Conservation (phyloP, 208 protist species). For the Trichomonas tenax region DNA sequence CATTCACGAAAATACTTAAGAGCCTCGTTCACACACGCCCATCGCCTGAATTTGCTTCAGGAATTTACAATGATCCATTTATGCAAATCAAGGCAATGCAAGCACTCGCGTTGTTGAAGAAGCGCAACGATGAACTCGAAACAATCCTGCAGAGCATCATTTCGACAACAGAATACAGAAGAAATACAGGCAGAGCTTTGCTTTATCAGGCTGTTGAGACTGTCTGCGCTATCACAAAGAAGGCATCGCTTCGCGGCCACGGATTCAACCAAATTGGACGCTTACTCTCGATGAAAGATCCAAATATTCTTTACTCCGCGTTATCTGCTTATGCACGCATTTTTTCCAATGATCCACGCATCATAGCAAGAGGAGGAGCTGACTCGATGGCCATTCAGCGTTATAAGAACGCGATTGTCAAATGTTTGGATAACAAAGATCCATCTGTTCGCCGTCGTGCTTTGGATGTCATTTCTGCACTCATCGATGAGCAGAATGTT, state of each 20-base stretch:
- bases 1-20: background rate
- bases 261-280: conserved; percentile 6
- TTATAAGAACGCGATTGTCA: background rate
- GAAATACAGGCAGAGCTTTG: background rate
- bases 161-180: background rate
- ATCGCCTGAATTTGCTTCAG: background rate
- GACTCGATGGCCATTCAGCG: background rate
- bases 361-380: background rate
- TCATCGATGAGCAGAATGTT: conserved; percentile 5
- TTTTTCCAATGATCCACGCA: background rate
- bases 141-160: background rate
- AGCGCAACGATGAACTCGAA: background rate
- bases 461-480: background rate
- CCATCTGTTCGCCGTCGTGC: background rate
- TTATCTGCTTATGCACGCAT: background rate
- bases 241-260: background rate
- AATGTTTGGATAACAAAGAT: background rate
- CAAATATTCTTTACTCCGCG: background rate
- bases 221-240: background rate
- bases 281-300: background rate
- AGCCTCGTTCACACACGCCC: background rate
- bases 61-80: background rate
- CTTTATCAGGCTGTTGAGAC: conserved; percentile 3
- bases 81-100: conserved; percentile 2
- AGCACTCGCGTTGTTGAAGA: background rate